phyloP scores from a whole-genome alignment of 148 eudicot genomes.

The Agrostemma githago region DNA sequence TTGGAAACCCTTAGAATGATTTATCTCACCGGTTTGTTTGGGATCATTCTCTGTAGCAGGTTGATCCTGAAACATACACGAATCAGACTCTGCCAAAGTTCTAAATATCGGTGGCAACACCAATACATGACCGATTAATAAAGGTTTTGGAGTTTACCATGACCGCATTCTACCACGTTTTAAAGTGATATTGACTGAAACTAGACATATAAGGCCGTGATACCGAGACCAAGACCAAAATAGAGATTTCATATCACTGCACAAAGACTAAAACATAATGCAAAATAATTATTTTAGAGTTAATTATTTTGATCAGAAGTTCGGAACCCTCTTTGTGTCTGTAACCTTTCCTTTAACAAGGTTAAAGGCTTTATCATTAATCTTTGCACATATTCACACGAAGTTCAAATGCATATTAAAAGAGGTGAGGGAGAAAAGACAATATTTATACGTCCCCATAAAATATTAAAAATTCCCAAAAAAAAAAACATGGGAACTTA shows the following conservation, averaged over 20 bases:
- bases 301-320: not conserved
- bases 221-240: too few species aligned
- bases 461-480: not conserved
- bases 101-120: too few species aligned
- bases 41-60: conserved; percentile 13
- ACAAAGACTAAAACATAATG: conserved; percentile 29
- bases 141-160: too few species aligned
- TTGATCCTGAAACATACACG: conserved; percentile 28
- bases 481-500: not conserved
- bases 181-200: too few species aligned
- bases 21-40: conserved; percentile 13
- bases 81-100: not conserved
- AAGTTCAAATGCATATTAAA: not conserved
- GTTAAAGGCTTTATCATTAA: not conserved
- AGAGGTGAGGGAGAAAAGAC: not conserved
- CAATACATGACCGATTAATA: too few species aligned
- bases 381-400: not conserved
- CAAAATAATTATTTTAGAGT: not conserved
- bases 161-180: too few species aligned
- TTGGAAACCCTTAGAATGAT: conserved; percentile 10
- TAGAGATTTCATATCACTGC: not conserved
- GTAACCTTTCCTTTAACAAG: not conserved
- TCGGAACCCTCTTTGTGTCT: too few species aligned
- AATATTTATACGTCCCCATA: not conserved
- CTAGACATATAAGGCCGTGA: too few species aligned